Conservation (phyloP, 1,284 basidiomycete species). For the Heterobasidion occidentale region DNA sequence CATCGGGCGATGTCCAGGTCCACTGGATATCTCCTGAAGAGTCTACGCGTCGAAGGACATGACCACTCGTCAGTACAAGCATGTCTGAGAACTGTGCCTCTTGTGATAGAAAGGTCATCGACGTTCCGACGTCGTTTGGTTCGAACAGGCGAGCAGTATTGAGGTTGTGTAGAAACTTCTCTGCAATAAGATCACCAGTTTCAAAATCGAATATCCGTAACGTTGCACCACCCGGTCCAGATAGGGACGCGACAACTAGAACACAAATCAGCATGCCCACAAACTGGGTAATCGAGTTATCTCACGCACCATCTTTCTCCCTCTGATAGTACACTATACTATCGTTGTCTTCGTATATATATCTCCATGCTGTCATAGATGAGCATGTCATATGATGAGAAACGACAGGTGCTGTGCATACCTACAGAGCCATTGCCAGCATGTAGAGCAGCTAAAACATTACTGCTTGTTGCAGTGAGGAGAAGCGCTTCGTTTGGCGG, state of each 20-base stretch:
- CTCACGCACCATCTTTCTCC: constrained; percentile 47
- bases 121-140: constrained; percentile 38
- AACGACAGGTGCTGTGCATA: constrained; percentile 25
- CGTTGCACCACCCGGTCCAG: constrained; percentile 66
- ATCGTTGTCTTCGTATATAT: constrained; percentile 62
- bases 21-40: constrained; percentile 46
- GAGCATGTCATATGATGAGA: not conserved
- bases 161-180: constrained; percentile 50
- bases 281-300: not conserved
- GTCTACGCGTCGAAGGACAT: constrained; percentile 43
- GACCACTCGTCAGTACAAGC: constrained; percentile 54
- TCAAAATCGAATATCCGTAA: constrained; percentile 63
- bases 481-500: constrained; percentile 41
- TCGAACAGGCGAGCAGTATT: constrained; percentile 38
- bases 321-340: constrained; percentile 63
- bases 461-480: constrained; percentile 66
- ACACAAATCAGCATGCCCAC: not conserved
- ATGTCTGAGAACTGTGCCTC: constrained; percentile 28
- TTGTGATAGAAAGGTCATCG: constrained; percentile 27
- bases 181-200: constrained; percentile 66
- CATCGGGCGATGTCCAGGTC: constrained; percentile 59
- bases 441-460: constrained; percentile 75
- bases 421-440: constrained; percentile 67
- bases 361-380: constrained; percentile 66
- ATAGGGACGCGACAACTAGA: constrained; percentile 67